These are phyloP conservation scores for Candida loeiensis DNA, from an alignment of 805 yeast genomes.

Conservation along the genomic window DNA sequence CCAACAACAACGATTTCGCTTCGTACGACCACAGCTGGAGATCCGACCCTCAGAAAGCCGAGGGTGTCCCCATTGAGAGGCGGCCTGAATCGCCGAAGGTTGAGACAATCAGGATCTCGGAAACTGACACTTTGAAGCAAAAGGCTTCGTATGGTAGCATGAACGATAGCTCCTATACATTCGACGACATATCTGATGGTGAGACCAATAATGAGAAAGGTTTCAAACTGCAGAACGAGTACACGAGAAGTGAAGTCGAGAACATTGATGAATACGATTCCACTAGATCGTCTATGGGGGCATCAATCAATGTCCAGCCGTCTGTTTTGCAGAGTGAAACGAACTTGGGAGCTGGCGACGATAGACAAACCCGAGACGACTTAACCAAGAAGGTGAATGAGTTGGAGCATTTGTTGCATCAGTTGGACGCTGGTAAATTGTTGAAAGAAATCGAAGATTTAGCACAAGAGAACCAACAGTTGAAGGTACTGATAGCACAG, in stretches of 20 bases:
- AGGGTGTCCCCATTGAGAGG: background rate
- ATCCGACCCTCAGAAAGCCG: background rate
- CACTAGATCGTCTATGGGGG: background rate
- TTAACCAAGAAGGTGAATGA: constrained; percentile 11
- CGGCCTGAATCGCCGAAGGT: background rate
- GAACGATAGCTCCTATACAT: constrained; percentile 29
- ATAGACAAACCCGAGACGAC: background rate
- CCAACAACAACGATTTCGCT: constrained; percentile 12
- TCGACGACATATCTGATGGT: constrained; percentile 25
- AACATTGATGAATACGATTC: constrained; percentile 6
- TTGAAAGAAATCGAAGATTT: constrained; percentile 15
- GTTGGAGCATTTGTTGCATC: constrained; percentile 15
- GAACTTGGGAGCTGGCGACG: constrained; percentile 5
- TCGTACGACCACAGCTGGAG: constrained; percentile 15
- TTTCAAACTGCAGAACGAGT: background rate
- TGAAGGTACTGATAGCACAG: constrained; percentile 12
- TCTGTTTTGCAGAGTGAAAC: constrained; percentile 12
- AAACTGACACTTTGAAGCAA: constrained; percentile 1
- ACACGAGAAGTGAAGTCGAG: background rate
- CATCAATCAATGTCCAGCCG: constrained; percentile 9
- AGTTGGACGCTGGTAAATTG: constrained; percentile 10
- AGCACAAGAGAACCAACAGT: constrained; percentile 13
- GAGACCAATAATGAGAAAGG: constrained; percentile 1
- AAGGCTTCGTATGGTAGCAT: constrained; percentile 5
- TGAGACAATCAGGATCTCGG: background rate